Conservation (phyloP, 805 yeast species). For the Candida sonorensis region DNA sequence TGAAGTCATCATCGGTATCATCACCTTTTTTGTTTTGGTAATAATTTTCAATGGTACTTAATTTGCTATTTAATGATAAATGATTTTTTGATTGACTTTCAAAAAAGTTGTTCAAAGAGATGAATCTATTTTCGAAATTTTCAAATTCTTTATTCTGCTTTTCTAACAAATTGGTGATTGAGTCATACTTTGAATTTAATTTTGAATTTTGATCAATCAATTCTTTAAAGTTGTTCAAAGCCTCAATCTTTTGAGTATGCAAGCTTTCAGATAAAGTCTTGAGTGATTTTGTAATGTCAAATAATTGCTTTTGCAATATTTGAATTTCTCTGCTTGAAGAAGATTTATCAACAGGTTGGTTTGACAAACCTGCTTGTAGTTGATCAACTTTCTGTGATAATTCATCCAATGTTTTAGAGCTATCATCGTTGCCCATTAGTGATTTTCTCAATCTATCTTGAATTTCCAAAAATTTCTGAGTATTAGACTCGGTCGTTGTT, state of each 20-base stretch:
- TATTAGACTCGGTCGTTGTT: slow-evolving; percentile 27
- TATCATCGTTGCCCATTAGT: background rate
- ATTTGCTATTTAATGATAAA: slow-evolving; percentile 9
- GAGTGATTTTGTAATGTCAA: slow-evolving; percentile 13
- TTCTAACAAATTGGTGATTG: slow-evolving; percentile 4
- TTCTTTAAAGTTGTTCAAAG: slow-evolving; percentile 3
- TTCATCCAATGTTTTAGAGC: slow-evolving; percentile 1
- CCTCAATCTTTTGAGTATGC: slow-evolving; percentile 2
- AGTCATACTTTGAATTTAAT: slow-evolving; percentile 10
- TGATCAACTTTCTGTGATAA: slow-evolving; percentile 5
- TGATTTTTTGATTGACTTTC: slow-evolving; percentile 17
- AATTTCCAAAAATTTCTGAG: slow-evolving; percentile 10
- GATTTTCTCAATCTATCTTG: slow-evolving; percentile 14
- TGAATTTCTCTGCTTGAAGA: slow-evolving; percentile 4
- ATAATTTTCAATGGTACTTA: slow-evolving; percentile 10
- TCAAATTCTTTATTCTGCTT: slow-evolving; percentile 13
- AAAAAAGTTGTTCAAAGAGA: slow-evolving; percentile 8
- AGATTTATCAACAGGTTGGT: background rate
- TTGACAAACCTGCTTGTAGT: slow-evolving; percentile 1
- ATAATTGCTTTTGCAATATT: slow-evolving; percentile 15
- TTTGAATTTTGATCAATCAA: slow-evolving; percentile 7
- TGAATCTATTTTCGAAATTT: slow-evolving; percentile 10
- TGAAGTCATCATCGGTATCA: slow-evolving; percentile 3
- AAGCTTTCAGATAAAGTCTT: slow-evolving; percentile 9
- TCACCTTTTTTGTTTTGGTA: slow-evolving; percentile 4